These are phyloP conservation scores for Heracleum sosnowskyi DNA, from an alignment of 129 eudicot species.

Conservation along the genomic window DNA sequence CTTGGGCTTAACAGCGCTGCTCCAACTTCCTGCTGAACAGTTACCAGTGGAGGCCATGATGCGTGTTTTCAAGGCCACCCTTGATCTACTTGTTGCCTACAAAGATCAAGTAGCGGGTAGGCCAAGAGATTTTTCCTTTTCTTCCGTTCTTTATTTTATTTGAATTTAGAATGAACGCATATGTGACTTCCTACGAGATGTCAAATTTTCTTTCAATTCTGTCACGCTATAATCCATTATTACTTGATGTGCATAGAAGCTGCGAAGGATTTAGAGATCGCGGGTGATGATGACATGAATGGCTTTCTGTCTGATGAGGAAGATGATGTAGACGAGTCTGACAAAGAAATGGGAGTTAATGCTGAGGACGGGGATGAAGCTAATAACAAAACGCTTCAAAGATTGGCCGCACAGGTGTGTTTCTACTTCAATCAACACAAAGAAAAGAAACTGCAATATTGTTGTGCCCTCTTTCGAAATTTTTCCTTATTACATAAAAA, in stretches of 20 bases:
- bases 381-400: slow-evolving; percentile 55
- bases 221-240: slow-evolving; percentile 4
- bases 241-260: slow-evolving; percentile 22
- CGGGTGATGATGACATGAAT: slow-evolving; percentile 65
- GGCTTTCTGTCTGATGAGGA: slow-evolving; percentile 71
- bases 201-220: neutral
- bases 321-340: slow-evolving; percentile 53
- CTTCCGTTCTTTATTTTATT: neutral
- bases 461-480: neutral
- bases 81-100: slow-evolving; percentile 89
- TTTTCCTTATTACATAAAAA: neutral
- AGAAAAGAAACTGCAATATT: neutral
- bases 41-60: slow-evolving; percentile 84
- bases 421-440: neutral
- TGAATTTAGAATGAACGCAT: neutral
- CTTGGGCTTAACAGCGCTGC: slow-evolving; percentile 87
- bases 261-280: slow-evolving; percentile 38
- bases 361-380: slow-evolving; percentile 86
- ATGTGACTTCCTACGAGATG: neutral
- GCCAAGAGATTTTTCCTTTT: neutral
- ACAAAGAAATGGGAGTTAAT: slow-evolving; percentile 87
- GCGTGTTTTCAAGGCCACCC: slow-evolving; percentile 88
- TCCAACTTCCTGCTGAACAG: slow-evolving; percentile 78
- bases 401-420: slow-evolving; percentile 77
- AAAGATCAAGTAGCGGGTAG: slow-evolving; percentile 93